These are phyloP conservation scores for Pseudozyma sp. DNA, from an alignment of 1,284 basidiomycete genomes.

Conservation along the genomic window DNA sequence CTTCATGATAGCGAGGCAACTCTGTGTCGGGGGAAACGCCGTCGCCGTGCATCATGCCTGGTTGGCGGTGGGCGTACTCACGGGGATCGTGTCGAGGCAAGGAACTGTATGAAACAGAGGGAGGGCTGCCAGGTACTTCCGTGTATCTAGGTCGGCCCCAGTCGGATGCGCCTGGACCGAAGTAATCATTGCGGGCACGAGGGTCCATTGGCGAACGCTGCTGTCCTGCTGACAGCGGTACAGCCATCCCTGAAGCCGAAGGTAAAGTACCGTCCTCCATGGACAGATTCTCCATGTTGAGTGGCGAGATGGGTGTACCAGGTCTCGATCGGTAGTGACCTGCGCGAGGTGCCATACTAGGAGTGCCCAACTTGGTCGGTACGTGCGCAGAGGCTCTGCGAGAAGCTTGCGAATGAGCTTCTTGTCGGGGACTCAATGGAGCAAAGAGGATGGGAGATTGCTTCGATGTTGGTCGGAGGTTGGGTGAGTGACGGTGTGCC, in stretches of 20 bases:
- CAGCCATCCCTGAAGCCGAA: conserved; percentile 40
- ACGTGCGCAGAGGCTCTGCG: conserved; percentile 7
- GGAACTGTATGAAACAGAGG: conserved; percentile 1
- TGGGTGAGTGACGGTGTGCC: conserved; percentile 18
- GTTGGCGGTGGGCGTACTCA: conserved; percentile 14
- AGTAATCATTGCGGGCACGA: conserved; percentile 41
- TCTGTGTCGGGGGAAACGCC: conserved; percentile 19
- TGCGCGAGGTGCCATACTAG: conserved; percentile 16
- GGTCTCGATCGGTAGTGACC: conserved; percentile 32
- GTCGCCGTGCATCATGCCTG: conserved; percentile 18
- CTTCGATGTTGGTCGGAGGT: conserved; percentile 14
- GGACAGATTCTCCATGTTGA: conserved; percentile 49
- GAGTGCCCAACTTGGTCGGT: conserved; percentile 8
- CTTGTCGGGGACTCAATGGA: conserved; percentile 38
- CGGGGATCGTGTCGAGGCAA: conserved; percentile 18
- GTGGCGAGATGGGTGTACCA: conserved; percentile 50
- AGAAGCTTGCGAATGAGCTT: conserved; percentile 9
- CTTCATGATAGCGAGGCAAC: conserved; percentile 12
- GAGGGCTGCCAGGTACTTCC: conserved; percentile 26
- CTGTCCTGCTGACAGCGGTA: conserved; percentile 10
- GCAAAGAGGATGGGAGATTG: conserved; percentile 53
- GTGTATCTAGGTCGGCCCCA: conserved; percentile 18
- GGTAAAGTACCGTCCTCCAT: conserved; percentile 44
- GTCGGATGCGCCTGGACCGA: conserved; percentile 22
- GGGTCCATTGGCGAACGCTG: conserved; percentile 31